Evolutionary conservation across 1,139 yeast genomes (phyloP), one percentile per base, ranked within the genome.

Genomic region (Maudiozyma humilis): DNA sequence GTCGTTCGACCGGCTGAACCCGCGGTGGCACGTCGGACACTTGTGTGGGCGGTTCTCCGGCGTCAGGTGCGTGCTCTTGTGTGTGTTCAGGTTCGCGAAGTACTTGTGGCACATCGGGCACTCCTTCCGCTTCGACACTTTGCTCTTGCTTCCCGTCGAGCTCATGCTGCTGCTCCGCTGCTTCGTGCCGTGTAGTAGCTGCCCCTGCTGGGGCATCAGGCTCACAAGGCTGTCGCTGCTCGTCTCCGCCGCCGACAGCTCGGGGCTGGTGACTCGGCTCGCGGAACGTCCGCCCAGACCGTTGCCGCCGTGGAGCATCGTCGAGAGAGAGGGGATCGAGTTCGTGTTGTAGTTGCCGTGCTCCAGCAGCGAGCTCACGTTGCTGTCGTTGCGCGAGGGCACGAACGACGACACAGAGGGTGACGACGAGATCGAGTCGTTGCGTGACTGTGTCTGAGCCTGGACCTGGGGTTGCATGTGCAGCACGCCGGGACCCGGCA

Each of bases 1-100:
- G 64, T 88, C 96, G 61, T 88, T 88, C 33, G 91, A 83, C 49
- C 96, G 72, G 15, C 94, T 87, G 67, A 88, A 88, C 2, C 95
- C 94, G 46, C 96, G 75, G 38, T 75, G 72, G 63, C 96, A 88
- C 36, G 78, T 75, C 42, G 76, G 70, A 63, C 96, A 88, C 42
- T 78, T 71, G 60, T 82, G 89, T 0, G 95, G 95, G 46, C 94
- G 72, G 30, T 79, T 71, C 36, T 80, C 75, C 20, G 84, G 84
- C 45, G 79, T 78, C 43, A 83, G 63, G 61, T 88, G 96, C 15
- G 89, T 84, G 1, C 91, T 76, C 60, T 79, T 78, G 64, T 87
- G 96, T 6, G 96, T 86, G 25, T 93, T 86, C 54, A 88, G 68
- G 61, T 88, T 87, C 45, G 86, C 77, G 63, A 81, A 87, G 62